phyloP scores from a whole-genome alignment of 352 stramenopile genomes.

The Lagenidium giganteum region DNA sequence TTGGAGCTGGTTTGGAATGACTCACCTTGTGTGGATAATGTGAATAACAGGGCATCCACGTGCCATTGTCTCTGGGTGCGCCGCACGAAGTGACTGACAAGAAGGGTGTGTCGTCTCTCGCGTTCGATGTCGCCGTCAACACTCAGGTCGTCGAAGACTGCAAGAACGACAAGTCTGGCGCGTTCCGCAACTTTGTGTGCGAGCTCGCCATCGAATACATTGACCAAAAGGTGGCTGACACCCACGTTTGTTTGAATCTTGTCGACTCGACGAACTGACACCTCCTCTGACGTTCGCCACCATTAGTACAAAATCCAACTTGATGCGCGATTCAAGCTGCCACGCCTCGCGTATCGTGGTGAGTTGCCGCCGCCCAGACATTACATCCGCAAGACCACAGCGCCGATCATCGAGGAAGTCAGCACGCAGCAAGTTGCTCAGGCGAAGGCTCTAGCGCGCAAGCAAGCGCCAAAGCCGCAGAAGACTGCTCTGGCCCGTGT shows the following conservation, averaged over 20 bases:
- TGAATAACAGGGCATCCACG: conserved; percentile 52
- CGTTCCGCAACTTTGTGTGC: conserved; percentile 82
- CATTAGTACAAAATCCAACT: conserved; percentile 83
- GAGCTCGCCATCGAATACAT: conserved; percentile 80
- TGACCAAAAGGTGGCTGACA: conserved; percentile 54
- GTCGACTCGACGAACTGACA: conserved; percentile 1
- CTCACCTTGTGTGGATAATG: neutral
- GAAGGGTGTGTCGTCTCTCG: conserved; percentile 44
- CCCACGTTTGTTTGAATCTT: neutral
- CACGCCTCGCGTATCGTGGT: conserved; percentile 57
- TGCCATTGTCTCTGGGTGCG: conserved; percentile 61
- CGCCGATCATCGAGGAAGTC: conserved; percentile 75
- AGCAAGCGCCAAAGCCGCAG: conserved; percentile 5
- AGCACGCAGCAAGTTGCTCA: neutral
- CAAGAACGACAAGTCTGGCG: conserved; percentile 49
- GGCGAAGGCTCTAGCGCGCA: conserved; percentile 9
- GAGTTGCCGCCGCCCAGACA: conserved; percentile 61
- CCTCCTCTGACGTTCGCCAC: too few relatives aligned
- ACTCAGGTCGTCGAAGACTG: conserved; percentile 67
- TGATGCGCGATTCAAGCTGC: conserved; percentile 72
- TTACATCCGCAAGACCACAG: conserved; percentile 71
- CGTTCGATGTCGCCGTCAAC: conserved; percentile 80
- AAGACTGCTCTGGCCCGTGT: conserved; percentile 29
- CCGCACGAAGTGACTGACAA: conserved; percentile 78
- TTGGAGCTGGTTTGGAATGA: too few relatives aligned